Conservation (phyloP, 2,329 filamentous ascomycete species). For the Phaeosphaeriaceae sp. region DNA sequence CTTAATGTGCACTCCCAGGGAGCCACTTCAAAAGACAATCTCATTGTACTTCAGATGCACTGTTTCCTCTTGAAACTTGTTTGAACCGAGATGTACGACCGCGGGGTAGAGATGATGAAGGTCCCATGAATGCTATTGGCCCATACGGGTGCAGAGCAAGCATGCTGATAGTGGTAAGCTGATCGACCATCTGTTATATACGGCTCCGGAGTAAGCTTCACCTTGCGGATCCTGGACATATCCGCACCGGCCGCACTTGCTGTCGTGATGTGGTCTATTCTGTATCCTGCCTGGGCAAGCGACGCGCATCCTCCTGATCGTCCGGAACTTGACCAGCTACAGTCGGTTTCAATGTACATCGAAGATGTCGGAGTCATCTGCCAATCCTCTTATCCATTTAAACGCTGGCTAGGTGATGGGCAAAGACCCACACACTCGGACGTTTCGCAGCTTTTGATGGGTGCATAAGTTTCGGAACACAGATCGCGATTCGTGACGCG, state of each 20-base stretch:
- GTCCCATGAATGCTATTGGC: not conserved
- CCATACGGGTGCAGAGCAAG: not conserved
- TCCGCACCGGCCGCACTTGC: not conserved
- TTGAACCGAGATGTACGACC: not conserved
- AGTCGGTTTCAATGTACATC: not conserved
- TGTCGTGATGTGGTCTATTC: not conserved
- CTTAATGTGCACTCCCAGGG: not conserved
- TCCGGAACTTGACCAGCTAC: not conserved
- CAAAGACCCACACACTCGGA: not conserved
- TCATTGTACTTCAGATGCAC: not conserved
- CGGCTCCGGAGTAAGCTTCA: not conserved
- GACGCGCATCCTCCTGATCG: not conserved
- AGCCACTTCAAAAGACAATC: not conserved
- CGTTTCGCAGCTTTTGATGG: not conserved
- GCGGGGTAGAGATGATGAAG: not conserved
- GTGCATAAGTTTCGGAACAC: not conserved
- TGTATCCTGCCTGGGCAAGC: not conserved
- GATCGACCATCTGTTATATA: not conserved
- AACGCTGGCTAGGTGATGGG: not conserved
- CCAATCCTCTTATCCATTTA: not conserved
- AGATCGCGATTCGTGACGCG: constrained; percentile 3
- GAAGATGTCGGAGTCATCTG: not conserved
- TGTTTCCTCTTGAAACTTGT: not conserved
- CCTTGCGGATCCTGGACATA: not conserved
- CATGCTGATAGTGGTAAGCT: constrained; percentile 1